A percentile compares a stretch with the other conserved stretches of the same genome.
Conservation (phyloP, 192 early-diverging fungal species). For the Haplosporangium gracile region DNA sequence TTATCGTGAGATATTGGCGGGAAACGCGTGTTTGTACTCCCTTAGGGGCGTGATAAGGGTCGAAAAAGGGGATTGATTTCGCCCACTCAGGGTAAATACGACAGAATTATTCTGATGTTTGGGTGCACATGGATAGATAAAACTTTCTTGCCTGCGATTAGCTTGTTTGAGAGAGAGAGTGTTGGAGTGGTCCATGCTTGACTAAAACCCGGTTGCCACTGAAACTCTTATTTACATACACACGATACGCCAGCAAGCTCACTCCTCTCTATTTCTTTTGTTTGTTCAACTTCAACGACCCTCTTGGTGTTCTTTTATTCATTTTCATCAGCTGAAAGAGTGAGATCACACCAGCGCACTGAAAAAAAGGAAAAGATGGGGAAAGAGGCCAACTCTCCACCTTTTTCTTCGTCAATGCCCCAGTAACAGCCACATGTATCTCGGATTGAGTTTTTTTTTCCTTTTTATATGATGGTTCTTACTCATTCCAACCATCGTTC, state of each 20-base stretch:
- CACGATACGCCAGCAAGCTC: background rate
- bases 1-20: background rate
- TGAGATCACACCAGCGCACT: background rate
- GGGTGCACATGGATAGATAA: conserved; percentile 40
- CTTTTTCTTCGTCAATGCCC: background rate
- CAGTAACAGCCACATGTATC: background rate
- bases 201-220: too few relatives aligned
- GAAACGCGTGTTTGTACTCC: conserved; percentile 43
- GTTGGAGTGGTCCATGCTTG: background rate
- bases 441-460: background rate
- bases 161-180: too few relatives aligned
- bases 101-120: conserved; percentile 12
- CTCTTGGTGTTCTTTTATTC: background rate
- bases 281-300: background rate
- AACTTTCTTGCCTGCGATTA: background rate
- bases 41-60: conserved; percentile 14
- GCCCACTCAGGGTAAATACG: too few relatives aligned
- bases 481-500: background rate
- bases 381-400: background rate
- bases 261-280: background rate
- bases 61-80: conserved; percentile 8
- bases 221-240: background rate
- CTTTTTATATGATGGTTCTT: background rate
- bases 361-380: background rate
- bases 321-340: background rate